Evolutionary conservation across 345 rosid species (phyloP), one percentile per base, ranked within the genome.

Genomic region (Bruguiera parviflora): DNA sequence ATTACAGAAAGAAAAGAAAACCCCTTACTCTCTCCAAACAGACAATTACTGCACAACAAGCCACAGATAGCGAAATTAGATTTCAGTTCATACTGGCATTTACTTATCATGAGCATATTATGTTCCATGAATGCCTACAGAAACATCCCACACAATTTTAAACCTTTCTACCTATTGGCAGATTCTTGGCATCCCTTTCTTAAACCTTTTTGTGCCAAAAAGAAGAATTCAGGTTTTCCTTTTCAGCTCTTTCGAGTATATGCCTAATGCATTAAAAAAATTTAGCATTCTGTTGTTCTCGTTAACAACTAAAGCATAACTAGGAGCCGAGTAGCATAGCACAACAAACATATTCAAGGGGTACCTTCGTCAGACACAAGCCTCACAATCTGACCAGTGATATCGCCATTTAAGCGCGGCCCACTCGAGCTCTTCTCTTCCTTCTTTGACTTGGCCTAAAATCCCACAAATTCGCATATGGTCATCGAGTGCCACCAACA

Each of bases 341-440:
- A 70, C 15, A 59, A 8, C 6, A 61, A 35, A 61, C 46, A 29
- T 8, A 61, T 61, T 29, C 33, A 61, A 61, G 24, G 3, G 10
- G 0, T 80, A 89, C 94, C 91, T 46, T 83, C 84, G 5, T 79
- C 91, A 6, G 33, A 62, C 56, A 86, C 91, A 27, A 89, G 78
- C 78, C 94, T 77, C 31, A 89, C 80, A 73, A 57, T 22, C 19
- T 13, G 69, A 43, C 81, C 85, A 28, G 47, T 70, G 47, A 89
- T 86, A 58, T 86, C 61, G 29, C 76, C 81, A 70, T 89, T 89
- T 53, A 89, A 72, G 6, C 79, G 74, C 0, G 71, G 75, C 49
- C 78, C 83, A 53, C 10, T 37, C 3, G 39, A 22, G 21, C 58
- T 72, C 75, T 70, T 53, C 53, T 81, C 83, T 32, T 79, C 84